Evolutionary conservation across 2,329 filamentous ascomycete genomes (phyloP).

Genomic region (Podosphaera xanthii): DNA sequence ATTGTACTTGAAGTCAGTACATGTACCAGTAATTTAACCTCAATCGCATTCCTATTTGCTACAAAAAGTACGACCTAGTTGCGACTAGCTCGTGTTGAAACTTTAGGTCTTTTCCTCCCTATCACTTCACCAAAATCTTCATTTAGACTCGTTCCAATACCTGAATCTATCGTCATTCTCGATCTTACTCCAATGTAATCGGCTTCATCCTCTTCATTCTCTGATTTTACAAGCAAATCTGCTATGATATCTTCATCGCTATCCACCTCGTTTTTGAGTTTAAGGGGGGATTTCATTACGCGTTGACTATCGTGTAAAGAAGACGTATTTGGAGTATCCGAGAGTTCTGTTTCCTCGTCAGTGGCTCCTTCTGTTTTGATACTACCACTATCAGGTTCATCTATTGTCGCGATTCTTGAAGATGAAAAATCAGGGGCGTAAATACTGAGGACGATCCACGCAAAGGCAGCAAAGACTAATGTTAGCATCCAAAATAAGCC

Average conservation of each 20-base stretch:
- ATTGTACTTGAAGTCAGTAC: no score
- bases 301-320: constrained; percentile 21
- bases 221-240: constrained; percentile 12
- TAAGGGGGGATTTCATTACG: constrained; percentile 19
- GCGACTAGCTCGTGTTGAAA: no score
- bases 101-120: not conserved
- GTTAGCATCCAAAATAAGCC: constrained; percentile 56
- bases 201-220: constrained; percentile 25
- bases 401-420: constrained; percentile 1
- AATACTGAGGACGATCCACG: constrained; percentile 31
- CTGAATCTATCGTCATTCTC: constrained; percentile 21
- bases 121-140: constrained; percentile 16
- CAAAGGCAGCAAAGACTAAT: constrained; percentile 38
- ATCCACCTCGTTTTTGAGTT: constrained; percentile 12
- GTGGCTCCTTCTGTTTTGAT: constrained; percentile 8
- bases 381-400: constrained; percentile 2
- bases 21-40: no score
- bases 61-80: no score
- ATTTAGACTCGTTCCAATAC: constrained; percentile 30
- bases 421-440: constrained; percentile 1
- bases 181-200: constrained; percentile 21
- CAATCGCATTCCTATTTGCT: no score
- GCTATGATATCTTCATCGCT: constrained; percentile 6
- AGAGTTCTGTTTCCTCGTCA: constrained; percentile 17
- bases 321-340: constrained; percentile 23